Percentiles rank a stretch among this genome's conserved stretches.
Evolutionary conservation across 2,329 filamentous ascomycete species (phyloP).

Genomic region (Colletotrichum graminicola): DNA sequence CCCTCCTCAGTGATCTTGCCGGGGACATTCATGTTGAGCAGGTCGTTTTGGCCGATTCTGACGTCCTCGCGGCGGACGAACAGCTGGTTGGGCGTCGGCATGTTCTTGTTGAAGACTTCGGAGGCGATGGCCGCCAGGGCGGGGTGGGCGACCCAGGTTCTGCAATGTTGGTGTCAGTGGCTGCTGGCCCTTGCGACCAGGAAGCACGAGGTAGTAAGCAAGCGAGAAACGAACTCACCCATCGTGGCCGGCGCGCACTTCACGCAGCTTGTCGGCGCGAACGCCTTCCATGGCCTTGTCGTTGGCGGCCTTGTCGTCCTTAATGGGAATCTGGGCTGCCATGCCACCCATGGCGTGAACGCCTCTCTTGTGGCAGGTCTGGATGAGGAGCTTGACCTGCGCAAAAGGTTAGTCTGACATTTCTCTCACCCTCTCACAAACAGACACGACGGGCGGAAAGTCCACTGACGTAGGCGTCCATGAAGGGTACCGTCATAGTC

Average conservation of each 20-base stretch:
- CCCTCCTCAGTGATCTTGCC: constrained; percentile 92
- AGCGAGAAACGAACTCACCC: constrained; percentile 54
- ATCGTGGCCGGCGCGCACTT: constrained; percentile 95
- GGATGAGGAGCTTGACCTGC: constrained; percentile 88
- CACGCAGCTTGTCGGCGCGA: constrained; percentile 93
- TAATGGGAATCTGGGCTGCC: constrained; percentile 99
- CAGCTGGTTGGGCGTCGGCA: constrained; percentile 98
- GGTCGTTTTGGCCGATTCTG: constrained; percentile 84
- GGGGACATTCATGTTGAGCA: constrained; percentile 98
- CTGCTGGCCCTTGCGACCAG: not conserved
- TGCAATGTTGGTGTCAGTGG: constrained; percentile 50
- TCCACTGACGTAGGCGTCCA: constrained; percentile 82
- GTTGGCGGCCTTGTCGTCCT: constrained; percentile 91
- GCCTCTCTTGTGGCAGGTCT: constrained; percentile 95
- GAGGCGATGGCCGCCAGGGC: constrained; percentile 88
- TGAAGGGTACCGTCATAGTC: constrained; percentile 98
- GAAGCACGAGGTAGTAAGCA: not conserved
- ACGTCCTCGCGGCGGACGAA: constrained; percentile 90
- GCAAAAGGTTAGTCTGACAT: constrained; percentile 11
- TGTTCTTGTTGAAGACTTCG: constrained; percentile 97
- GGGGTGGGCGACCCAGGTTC: constrained; percentile 96
- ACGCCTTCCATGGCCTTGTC: constrained; percentile 95
- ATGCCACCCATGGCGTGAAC: constrained; percentile 99
- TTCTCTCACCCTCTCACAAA: not conserved
- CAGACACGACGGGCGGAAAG: not conserved